These are phyloP conservation scores for Fusarium haematococcum DNA, from an alignment of 2,329 filamentous ascomycete species.

Conservation along the genomic window DNA sequence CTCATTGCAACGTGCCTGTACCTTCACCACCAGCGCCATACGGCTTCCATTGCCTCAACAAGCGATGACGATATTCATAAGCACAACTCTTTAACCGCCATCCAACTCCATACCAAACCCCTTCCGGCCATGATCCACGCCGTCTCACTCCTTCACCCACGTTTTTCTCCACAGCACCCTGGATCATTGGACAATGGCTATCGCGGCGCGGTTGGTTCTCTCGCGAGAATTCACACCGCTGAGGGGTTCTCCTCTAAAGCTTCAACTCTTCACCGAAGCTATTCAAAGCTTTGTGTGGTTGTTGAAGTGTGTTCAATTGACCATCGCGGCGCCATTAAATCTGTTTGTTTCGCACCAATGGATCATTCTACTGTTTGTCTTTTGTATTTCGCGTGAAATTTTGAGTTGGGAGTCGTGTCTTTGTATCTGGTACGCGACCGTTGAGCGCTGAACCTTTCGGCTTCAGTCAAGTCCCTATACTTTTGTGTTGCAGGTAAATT, in stretches of 20 bases:
- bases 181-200: slow-evolving; percentile 26
- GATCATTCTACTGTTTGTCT: not conserved
- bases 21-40: not conserved
- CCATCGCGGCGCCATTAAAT: not conserved
- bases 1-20: not conserved
- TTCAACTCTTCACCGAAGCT: slow-evolving; percentile 3
- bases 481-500: not conserved
- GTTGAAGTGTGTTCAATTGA: not conserved
- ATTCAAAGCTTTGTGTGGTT: not conserved
- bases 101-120: slow-evolving; percentile 24
- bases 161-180: slow-evolving; percentile 29
- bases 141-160: slow-evolving; percentile 7
- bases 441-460: not conserved
- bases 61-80: not conserved
- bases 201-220: not conserved
- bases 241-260: slow-evolving; percentile 1
- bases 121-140: slow-evolving; percentile 34
- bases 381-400: not conserved
- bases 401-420: not conserved
- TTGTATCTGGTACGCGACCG: not conserved
- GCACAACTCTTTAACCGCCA: not conserved
- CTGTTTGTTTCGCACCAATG: not conserved
- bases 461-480: not conserved
- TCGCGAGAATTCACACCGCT: slow-evolving; percentile 31
- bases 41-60: not conserved